Evolutionary conservation across 1,284 basidiomycete genomes (phyloP).

Genomic region (Rhodotorula sp.): DNA sequence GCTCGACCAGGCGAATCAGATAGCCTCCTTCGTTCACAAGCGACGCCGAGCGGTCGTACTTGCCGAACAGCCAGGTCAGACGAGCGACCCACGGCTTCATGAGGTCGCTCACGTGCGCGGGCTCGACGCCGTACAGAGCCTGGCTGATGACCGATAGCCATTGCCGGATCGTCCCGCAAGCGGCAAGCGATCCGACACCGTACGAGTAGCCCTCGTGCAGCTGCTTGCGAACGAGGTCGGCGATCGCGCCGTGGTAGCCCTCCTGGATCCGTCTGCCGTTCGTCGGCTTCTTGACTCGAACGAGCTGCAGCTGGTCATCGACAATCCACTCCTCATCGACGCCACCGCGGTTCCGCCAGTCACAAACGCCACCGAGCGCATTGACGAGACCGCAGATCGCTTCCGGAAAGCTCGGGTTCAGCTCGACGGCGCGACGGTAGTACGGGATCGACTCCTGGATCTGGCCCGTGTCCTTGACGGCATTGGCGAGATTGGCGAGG

Average conservation of each 20-base stretch:
- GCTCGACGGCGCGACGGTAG: constrained; percentile 58
- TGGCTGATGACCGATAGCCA: constrained; percentile 55
- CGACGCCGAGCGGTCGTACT: constrained; percentile 44
- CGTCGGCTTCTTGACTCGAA: not conserved
- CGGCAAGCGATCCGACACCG: constrained; percentile 52
- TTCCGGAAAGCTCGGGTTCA: constrained; percentile 60
- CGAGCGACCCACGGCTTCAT: constrained; percentile 51
- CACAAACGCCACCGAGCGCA: constrained; percentile 59
- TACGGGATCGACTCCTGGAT: constrained; percentile 58
- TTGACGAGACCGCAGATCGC: constrained; percentile 61
- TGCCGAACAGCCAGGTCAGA: constrained; percentile 52
- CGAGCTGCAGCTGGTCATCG: constrained; percentile 14
- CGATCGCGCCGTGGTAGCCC: constrained; percentile 56
- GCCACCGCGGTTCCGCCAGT: constrained; percentile 58
- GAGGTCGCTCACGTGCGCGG: constrained; percentile 40
- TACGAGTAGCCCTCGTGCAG: constrained; percentile 53
- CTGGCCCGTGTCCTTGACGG: constrained; percentile 57
- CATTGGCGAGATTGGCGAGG: constrained; percentile 63
- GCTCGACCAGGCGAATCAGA: constrained; percentile 59
- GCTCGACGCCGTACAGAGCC: constrained; percentile 27
- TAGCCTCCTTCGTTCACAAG: constrained; percentile 58
- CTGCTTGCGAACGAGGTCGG: constrained; percentile 56
- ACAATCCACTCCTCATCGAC: constrained; percentile 40
- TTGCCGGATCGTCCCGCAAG: constrained; percentile 50
- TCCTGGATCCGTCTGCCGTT: not conserved